Evolutionary conservation across 2,329 filamentous ascomycete species (phyloP).

Genomic region (Raffaelea deltoideospora): DNA sequence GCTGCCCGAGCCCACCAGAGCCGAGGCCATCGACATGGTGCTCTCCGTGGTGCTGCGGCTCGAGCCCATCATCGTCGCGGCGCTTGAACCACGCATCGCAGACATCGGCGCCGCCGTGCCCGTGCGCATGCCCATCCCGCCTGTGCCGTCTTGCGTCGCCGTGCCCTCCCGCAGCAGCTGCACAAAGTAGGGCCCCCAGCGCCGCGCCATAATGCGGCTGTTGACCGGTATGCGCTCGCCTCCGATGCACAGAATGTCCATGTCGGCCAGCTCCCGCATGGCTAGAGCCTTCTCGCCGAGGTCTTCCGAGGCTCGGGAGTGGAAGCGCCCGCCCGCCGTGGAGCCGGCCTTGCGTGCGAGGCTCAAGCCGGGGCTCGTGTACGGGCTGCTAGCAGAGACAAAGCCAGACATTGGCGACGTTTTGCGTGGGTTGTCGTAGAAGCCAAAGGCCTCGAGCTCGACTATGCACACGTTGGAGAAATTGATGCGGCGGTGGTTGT

Average conservation of each 20-base stretch:
- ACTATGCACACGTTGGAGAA: conserved; percentile 96
- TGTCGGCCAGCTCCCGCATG: conserved; percentile 79
- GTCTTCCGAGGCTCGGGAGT: conserved; percentile 68
- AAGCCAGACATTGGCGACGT: conserved; percentile 67
- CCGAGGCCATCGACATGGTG: conserved; percentile 25
- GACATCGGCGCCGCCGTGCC: conserved; percentile 17
- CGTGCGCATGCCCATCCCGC: conserved; percentile 61
- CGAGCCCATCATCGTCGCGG: conserved; percentile 70
- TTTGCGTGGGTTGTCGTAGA: conserved; percentile 88
- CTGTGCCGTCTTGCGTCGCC: conserved; percentile 54
- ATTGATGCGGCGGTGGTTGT: conserved; percentile 94
- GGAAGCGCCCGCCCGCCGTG: conserved; percentile 59
- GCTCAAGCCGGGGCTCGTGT: conserved; percentile 39
- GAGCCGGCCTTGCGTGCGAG: conserved; percentile 44
- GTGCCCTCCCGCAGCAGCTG: conserved; percentile 75
- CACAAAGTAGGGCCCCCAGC: conserved; percentile 95
- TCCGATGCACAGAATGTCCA: conserved; percentile 87
- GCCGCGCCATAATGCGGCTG: conserved; percentile 68
- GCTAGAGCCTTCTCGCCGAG: conserved; percentile 67
- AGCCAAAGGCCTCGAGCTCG: conserved; percentile 88
- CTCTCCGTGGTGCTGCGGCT: conserved; percentile 36
- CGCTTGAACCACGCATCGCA: conserved; percentile 59
- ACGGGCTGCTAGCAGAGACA: conserved; percentile 64
- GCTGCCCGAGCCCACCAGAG: conserved; percentile 17
- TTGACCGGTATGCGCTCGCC: conserved; percentile 90